Conservation (phyloP, 2,329 filamentous ascomycete species). For the Penicillium sp. region DNA sequence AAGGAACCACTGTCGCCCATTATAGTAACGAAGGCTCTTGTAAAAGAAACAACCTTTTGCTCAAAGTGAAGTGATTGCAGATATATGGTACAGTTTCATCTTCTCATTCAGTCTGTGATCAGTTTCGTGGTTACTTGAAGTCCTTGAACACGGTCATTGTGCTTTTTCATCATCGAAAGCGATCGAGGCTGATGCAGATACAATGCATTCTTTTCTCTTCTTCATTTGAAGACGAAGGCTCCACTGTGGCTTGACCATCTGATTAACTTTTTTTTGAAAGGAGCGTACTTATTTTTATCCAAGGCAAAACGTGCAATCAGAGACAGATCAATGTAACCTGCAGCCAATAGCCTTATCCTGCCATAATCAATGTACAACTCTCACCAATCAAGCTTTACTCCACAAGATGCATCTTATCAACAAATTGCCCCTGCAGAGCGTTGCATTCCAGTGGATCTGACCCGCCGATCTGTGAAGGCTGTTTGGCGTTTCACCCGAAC, state of each 20-base stretch:
- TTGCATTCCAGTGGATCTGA: neutral
- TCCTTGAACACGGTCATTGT: neutral
- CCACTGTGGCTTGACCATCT: neutral
- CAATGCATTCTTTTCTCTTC: neutral
- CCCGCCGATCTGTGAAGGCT: neutral
- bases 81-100: neutral
- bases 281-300: neutral
- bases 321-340: neutral
- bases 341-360: neutral
- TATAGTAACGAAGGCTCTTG: neutral
- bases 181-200: neutral
- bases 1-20: neutral
- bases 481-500: neutral
- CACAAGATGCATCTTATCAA: neutral
- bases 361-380: neutral
- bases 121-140: neutral
- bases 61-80: neutral
- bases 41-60: neutral
- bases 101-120: too few relatives aligned
- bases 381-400: neutral
- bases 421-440: neutral
- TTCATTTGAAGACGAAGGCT: neutral
- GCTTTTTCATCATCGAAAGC: neutral
- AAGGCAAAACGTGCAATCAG: neutral
- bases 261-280: neutral